Base-by-base conservation (phyloP, 164 flowering plant genomes). In the Magnolia kwangsiensis region DNA sequence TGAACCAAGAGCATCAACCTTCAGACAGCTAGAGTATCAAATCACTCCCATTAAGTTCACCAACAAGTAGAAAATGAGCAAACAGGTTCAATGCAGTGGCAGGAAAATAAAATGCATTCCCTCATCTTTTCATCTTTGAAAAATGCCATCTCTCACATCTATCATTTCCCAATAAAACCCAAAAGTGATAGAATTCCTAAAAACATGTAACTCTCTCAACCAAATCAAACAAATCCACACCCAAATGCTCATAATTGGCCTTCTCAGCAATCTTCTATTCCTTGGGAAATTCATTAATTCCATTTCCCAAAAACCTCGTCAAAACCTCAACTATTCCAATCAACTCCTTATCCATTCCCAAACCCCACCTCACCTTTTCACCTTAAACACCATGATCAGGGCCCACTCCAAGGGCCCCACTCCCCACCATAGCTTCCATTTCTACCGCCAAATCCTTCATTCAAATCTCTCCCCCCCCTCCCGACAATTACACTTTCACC, bases 401-500 rank as follows among this genome's bases (percentile, higher is more conserved):
- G 87, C 87, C 29, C 75, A 88, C 71, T 87, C 85, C 71, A 87
- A 80, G 61, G 81, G 87, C 87, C 61, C 83, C 1, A 70, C 74
- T 59, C 91, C 89, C 29, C 71, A 78, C 0, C 72, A 58, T n/a
- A 72, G 86, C 79, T 85, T 88, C 75, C 80, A 80, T 1, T 83
- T 81, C 67, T 88, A 83, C 70, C 72, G 58, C 20, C 80, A 63
- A 61, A 84, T 85, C 61, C 81, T 83, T 14, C 81, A 45, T 8
- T 81, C 84, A 0, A 37, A 71, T 31, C 50, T 82, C 3, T 69
- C 68, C 23, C n/a, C n/a, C n/a, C n/a, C n/a, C n/a, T n/a, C 90
- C 90, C 14, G 90, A 89, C 72, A 86, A 88, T 72, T 88, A 84
- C 81, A 88, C 90, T 3, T 83, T 87, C 78, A 88, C 79, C 24